Base-by-base conservation (phyloP, 2,329 filamentous ascomycete genomes). In the Arthrobotrys iridis region DNA sequence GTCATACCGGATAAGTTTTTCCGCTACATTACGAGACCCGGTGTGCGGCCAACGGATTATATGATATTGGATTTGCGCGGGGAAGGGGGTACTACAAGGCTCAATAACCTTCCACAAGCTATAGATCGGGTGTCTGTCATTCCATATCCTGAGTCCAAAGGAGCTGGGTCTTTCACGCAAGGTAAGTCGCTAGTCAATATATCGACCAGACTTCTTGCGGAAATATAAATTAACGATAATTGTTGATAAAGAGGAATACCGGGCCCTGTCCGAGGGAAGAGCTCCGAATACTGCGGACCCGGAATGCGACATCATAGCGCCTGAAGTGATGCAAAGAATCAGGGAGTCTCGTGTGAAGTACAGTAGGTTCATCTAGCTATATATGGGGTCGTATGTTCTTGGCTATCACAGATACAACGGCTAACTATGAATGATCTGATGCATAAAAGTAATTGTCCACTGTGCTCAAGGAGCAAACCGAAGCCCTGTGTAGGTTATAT, bases 401-500 rank as follows among this genome's bases (percentile, higher is more conserved):
- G n/a, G n/a, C n/a, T n/a, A n/a, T n/a, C n/a, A n/a, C n/a, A n/a
- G n/a, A n/a, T n/a, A n/a, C n/a, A n/a, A n/a, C n/a, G n/a, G n/a
- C n/a, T n/a, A n/a, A n/a, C n/a, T 11, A 7, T 6, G 6, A 20
- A 10, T 15, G 18, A 45, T 37, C 13, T 13, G 13, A 37, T 13
- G 33, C 6, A 37, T 4, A 3, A 15, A 15, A 70, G 70, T 68
- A 1, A 75, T 75, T 15, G 71, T 75, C 0, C 71, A 75, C 15
- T 75, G 71, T 22, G 33, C 40, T 7, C 35, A 40, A 8, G 71
- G 71, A 22, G 24, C 26, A 4, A 63, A 24, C 8, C 41, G 71
- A 57, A 75, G 71, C 28, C 71, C 71, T 24, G 35, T 43, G 63
- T 74, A 63, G 62, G 70, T 57, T 3, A 20, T 1, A 26, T 30